Conservation (phyloP, 345 rosid genomes). For the Garcia nutans region DNA sequence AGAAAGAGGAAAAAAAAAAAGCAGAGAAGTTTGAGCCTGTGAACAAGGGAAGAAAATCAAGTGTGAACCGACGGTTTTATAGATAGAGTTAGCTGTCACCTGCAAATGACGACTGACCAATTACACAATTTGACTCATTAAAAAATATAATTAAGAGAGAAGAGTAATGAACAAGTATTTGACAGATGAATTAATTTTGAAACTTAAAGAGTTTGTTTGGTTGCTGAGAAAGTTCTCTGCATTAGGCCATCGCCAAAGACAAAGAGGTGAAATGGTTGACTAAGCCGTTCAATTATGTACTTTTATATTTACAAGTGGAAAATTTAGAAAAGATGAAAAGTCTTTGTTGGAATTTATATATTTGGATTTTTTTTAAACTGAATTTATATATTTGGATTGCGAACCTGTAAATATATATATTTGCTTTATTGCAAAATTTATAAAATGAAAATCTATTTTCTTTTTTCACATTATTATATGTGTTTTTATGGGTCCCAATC, state of each 20-base stretch:
- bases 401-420: not conserved
- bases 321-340: not conserved
- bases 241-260: conserved; percentile 9
- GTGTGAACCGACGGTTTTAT: conserved; percentile 32
- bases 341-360: not conserved
- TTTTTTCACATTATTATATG: too few relatives aligned
- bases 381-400: not conserved
- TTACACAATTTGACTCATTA: conserved; percentile 33
- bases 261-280: conserved; percentile 26
- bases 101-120: conserved; percentile 14
- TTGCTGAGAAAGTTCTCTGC: conserved; percentile 24
- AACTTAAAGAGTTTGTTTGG: conserved; percentile 17
- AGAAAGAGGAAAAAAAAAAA: not conserved
- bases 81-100: conserved; percentile 29
- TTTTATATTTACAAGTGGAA: conserved; percentile 13
- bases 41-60: not conserved
- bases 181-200: conserved; percentile 20
- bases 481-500: too few relatives aligned
- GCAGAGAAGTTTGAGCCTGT: conserved; percentile 2
- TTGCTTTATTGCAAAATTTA: not conserved
- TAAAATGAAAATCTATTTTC: not conserved
- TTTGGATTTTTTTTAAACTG: too few relatives aligned
- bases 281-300: not conserved
- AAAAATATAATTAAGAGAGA: not conserved
- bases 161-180: too few relatives aligned